A percentile compares a stretch with the other conserved stretches of the same genome.
phyloP scores from a whole-genome alignment of 305 asterid species.

The Solanum hybrid region DNA sequence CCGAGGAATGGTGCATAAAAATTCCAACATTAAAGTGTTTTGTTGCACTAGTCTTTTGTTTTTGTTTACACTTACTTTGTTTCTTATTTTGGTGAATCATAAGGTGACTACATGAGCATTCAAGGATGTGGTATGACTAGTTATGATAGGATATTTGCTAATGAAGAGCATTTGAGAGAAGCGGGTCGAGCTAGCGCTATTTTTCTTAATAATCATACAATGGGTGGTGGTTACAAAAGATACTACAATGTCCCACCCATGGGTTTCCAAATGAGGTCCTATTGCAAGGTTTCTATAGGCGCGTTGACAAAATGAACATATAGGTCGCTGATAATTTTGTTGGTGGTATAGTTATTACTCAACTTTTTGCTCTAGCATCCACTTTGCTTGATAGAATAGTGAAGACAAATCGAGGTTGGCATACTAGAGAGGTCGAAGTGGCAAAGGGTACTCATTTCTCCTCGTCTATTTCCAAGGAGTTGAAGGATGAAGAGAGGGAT shows the following conservation, averaged over 20 bases:
- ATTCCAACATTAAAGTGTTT: not conserved
- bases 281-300: not conserved
- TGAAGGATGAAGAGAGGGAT: not conserved
- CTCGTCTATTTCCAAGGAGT: not conserved
- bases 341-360: not conserved
- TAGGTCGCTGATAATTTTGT: not conserved
- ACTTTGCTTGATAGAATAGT: not conserved
- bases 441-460: not conserved
- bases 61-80: not conserved
- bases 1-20: not conserved
- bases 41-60: not conserved
- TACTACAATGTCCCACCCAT: not conserved
- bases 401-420: not conserved
- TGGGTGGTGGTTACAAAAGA: not conserved
- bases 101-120: not conserved
- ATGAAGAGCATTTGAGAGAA: not conserved
- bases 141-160: not conserved
- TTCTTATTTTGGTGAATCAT: not conserved
- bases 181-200: not conserved
- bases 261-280: not conserved
- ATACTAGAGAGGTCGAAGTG: not conserved
- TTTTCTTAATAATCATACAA: not conserved
- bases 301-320: not conserved
- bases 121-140: not conserved
- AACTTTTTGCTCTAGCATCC: not conserved